Evolutionary conservation across 148 eudicot genomes (phyloP).

Genomic region (Vaccinium corymbosum): DNA sequence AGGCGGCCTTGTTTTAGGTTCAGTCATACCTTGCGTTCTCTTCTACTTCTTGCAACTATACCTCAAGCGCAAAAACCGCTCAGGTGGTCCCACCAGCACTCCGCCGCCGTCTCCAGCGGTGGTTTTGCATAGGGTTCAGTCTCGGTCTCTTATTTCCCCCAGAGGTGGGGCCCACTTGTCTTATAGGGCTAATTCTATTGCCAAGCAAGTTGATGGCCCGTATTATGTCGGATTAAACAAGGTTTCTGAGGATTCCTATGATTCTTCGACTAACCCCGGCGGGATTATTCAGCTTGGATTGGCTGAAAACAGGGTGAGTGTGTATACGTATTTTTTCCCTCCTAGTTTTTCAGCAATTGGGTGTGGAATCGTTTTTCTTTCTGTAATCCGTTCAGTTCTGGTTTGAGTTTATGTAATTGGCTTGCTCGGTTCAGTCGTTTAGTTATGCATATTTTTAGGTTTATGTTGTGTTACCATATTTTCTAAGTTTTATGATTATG

Average conservation of each 20-base stretch:
- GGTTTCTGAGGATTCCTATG: constrained; percentile 51
- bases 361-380: not conserved
- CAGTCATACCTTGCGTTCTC: constrained; percentile 82
- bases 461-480: not conserved
- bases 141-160: constrained; percentile 54
- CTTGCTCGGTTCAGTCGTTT: not conserved
- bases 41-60: constrained; percentile 83
- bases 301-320: constrained; percentile 55
- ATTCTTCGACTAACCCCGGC: constrained; percentile 39
- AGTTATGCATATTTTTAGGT: not conserved
- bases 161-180: constrained; percentile 66
- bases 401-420: not conserved
- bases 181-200: constrained; percentile 35
- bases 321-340: not conserved
- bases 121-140: constrained; percentile 50
- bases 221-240: constrained; percentile 44
- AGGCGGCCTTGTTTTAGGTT: constrained; percentile 78
- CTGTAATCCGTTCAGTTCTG: not conserved
- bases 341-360: not conserved
- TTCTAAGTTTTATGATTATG: not conserved
- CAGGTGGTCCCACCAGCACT: constrained; percentile 11
- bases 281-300: constrained; percentile 74
- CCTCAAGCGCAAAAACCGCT: constrained; percentile 42
- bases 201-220: constrained; percentile 45
- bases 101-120: constrained; percentile 28